A percentile compares a stretch with the other conserved stretches of the same genome.
Conservation (phyloP, 257 asterid genomes). For the Ajuga chamaepitys region DNA sequence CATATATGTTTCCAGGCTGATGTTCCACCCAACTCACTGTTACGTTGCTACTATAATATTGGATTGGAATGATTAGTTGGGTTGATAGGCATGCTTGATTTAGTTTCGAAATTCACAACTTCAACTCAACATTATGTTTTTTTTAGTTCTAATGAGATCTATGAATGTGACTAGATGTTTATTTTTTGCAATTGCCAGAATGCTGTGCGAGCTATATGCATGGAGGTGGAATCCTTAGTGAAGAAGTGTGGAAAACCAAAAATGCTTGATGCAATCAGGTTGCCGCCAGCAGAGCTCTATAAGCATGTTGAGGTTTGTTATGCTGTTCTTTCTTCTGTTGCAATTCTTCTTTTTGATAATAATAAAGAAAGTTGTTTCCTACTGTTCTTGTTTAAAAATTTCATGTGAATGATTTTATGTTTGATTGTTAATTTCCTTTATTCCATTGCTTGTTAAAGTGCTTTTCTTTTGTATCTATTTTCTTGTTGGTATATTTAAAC, state of each 20-base stretch:
- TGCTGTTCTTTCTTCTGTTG: too few relatives aligned
- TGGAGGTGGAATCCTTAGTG: constrained; percentile 70
- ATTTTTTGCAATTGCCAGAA: constrained; percentile 47
- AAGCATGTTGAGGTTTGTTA: constrained; percentile 79
- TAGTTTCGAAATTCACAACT: constrained; percentile 2
- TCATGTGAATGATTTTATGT: background rate
- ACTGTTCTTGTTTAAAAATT: constrained; percentile 7
- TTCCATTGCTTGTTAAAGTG: background rate
- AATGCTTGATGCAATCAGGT: constrained; percentile 82
- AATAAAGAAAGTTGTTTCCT: too few relatives aligned
- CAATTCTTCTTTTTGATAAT: too few relatives aligned
- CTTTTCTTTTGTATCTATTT: background rate
- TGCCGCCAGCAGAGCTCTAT: constrained; percentile 92
- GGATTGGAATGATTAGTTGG: background rate
- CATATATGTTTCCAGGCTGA: background rate
- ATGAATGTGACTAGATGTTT: background rate
- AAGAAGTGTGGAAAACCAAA: constrained; percentile 86
- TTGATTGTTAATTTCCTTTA: background rate
- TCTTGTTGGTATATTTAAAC: constrained; percentile 1
- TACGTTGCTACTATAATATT: background rate
- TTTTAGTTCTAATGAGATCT: background rate
- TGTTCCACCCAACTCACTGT: background rate
- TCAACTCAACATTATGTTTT: background rate
- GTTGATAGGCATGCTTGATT: background rate
- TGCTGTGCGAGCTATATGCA: constrained; percentile 75